Percentiles rank a stretch among this genome's conserved stretches.
phyloP scores from a whole-genome alignment of 2,329 filamentous ascomycete species.

The Aspergillus unguis region DNA sequence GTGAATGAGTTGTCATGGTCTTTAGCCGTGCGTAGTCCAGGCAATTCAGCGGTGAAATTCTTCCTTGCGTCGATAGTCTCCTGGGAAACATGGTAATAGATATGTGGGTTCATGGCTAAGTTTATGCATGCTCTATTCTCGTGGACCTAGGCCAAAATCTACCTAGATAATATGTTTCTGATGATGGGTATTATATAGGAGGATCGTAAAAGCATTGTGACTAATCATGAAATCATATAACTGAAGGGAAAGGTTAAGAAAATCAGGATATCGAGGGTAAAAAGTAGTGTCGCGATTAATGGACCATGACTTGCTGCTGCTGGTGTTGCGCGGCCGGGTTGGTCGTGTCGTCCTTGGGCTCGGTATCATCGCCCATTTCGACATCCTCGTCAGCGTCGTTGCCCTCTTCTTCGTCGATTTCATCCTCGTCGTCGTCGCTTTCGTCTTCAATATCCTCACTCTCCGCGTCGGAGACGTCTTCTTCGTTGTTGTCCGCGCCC shows the following conservation, averaged over 20 bases:
- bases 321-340: constrained; percentile 34
- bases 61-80: constrained; percentile 7
- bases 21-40: neutral
- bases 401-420: constrained; percentile 61
- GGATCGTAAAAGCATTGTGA: constrained; percentile 25
- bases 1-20: neutral
- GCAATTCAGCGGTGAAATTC: neutral
- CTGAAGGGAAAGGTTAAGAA: constrained; percentile 11
- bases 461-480: constrained; percentile 70
- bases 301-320: constrained; percentile 47
- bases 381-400: constrained; percentile 58
- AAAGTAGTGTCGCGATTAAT: constrained; percentile 27
- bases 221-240: constrained; percentile 30
- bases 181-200: constrained; percentile 16
- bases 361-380: constrained; percentile 56
- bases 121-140: constrained; percentile 25
- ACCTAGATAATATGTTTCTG: constrained; percentile 21
- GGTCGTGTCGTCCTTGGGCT: constrained; percentile 35
- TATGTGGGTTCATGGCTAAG: constrained; percentile 5
- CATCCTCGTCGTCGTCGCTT: constrained; percentile 68
- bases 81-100: neutral
- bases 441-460: constrained; percentile 78
- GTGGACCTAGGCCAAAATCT: constrained; percentile 16
- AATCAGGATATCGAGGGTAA: constrained; percentile 4
- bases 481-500: constrained; percentile 62